These are phyloP conservation scores for Lactifluus piperatus DNA, from an alignment of 768 basidiomycete species.

Conservation along the genomic window DNA sequence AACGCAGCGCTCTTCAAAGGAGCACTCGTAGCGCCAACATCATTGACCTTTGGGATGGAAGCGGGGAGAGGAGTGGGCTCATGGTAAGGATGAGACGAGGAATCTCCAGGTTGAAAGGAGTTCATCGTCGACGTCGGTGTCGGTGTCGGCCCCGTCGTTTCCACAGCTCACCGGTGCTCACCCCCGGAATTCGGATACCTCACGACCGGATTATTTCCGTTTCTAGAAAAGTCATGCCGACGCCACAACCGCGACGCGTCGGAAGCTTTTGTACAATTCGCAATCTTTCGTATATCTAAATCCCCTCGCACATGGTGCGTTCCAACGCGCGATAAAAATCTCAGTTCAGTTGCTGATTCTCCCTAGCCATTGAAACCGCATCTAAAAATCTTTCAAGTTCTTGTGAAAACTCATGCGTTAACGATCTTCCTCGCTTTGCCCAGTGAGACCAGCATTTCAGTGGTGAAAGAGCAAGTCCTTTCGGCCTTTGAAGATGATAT, in stretches of 20 bases:
- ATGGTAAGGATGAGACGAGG: slow-evolving; percentile 42
- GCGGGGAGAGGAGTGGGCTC: slow-evolving; percentile 61
- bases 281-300: not conserved
- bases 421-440: slow-evolving; percentile 52
- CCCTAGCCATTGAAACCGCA: slow-evolving; percentile 43
- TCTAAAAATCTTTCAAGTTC: slow-evolving; percentile 57
- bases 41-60: slow-evolving; percentile 68
- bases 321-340: not conserved
- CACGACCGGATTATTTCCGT: not conserved
- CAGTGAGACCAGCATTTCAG: slow-evolving; percentile 44
- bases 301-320: slow-evolving; percentile 8
- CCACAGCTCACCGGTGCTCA: no score
- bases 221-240: not conserved
- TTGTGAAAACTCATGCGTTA: slow-evolving; percentile 67
- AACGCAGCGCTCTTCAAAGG: slow-evolving; percentile 95
- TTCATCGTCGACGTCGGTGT: slow-evolving; percentile 36
- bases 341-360: not conserved
- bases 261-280: not conserved
- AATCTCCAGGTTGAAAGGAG: slow-evolving; percentile 41
- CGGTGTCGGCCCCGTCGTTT: not conserved
- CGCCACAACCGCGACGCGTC: slow-evolving; percentile 11
- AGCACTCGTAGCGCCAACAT: slow-evolving; percentile 84
- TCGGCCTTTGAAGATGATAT: slow-evolving; percentile 50
- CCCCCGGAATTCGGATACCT: not conserved
- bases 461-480: slow-evolving; percentile 55